Conservation (phyloP, 805 yeast species). For the Schwanniomyces polymorphus region DNA sequence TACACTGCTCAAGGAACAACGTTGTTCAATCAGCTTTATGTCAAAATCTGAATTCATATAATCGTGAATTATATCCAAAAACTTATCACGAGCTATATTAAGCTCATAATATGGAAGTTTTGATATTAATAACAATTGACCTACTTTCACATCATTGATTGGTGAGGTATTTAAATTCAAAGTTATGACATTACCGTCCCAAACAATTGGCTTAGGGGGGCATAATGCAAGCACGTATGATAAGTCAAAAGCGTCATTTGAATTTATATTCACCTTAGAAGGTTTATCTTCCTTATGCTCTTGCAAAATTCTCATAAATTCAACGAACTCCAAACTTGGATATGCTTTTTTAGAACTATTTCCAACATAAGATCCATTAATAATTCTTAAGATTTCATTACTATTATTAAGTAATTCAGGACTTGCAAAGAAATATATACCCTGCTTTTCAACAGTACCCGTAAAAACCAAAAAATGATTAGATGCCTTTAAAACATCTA, state of each 20-base stretch:
- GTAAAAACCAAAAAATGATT: constrained; percentile 79
- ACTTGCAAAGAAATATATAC: constrained; percentile 80
- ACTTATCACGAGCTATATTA: constrained; percentile 54
- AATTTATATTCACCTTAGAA: constrained; percentile 9
- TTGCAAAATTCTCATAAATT: constrained; percentile 17
- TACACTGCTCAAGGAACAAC: constrained; percentile 71
- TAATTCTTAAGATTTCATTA: constrained; percentile 36
- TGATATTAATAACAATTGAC: constrained; percentile 65
- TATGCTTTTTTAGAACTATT: constrained; percentile 23
- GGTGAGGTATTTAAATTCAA: constrained; percentile 49
- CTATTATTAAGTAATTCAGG: constrained; percentile 47
- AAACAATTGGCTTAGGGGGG: constrained; percentile 80
- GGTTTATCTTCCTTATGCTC: constrained; percentile 10
- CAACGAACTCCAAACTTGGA: constrained; percentile 24
- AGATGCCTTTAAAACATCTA: constrained; percentile 59
- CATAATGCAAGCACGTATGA: constrained; percentile 74
- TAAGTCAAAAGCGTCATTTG: constrained; percentile 22
- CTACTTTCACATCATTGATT: constrained; percentile 59
- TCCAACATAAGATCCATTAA: constrained; percentile 41
- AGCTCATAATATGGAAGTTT: constrained; percentile 65
- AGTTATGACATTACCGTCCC: constrained; percentile 81
- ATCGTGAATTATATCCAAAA: constrained; percentile 58
- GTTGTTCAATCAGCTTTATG: constrained; percentile 51
- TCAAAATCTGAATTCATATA: constrained; percentile 42
- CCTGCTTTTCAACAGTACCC: constrained; percentile 67